Evolutionary conservation across 257 asterid species (phyloP).

Genomic region (Jacaranda mimosifolia): DNA sequence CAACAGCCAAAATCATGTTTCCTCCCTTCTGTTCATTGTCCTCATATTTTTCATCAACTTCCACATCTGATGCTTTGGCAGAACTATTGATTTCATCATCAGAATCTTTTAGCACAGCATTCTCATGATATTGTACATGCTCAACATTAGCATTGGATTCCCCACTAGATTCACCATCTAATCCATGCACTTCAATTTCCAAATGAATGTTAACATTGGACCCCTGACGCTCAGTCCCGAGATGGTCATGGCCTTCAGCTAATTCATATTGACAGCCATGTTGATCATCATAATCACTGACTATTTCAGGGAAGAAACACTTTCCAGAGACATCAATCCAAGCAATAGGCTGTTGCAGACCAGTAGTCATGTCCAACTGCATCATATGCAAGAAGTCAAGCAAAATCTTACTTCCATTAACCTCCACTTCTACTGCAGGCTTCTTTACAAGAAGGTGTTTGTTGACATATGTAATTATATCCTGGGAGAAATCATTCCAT

Average conservation of each 20-base stretch:
- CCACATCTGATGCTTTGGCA: slow-evolving; percentile 41
- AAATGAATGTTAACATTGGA: slow-evolving; percentile 68
- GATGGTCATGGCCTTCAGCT: slow-evolving; percentile 39
- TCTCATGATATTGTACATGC: slow-evolving; percentile 45
- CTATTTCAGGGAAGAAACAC: slow-evolving; percentile 81
- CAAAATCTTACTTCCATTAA: slow-evolving; percentile 51
- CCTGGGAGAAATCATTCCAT: slow-evolving; percentile 82
- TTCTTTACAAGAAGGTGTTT: slow-evolving; percentile 64
- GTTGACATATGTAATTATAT: slow-evolving; percentile 59
- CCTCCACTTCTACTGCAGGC: slow-evolving; percentile 62
- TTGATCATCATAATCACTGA: slow-evolving; percentile 48
- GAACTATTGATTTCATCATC: slow-evolving; percentile 54
- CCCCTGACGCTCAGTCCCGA: slow-evolving; percentile 46
- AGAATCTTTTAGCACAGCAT: slow-evolving; percentile 43
- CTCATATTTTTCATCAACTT: slow-evolving; percentile 43
- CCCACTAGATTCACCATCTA: slow-evolving; percentile 75
- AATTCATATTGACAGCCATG: slow-evolving; percentile 34
- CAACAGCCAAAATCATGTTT: slow-evolving; percentile 26
- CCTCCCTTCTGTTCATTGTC: slow-evolving; percentile 42
- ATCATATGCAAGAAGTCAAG: slow-evolving; percentile 84
- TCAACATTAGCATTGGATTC: slow-evolving; percentile 66
- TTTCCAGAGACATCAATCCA: slow-evolving; percentile 88
- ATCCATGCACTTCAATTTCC: slow-evolving; percentile 74
- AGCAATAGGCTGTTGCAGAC: slow-evolving; percentile 71
- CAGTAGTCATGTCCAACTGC: slow-evolving; percentile 68